A percentile compares a stretch with the other conserved stretches of the same genome.
Conservation (phyloP, 225 moss, liverwort and hornwort species). For the Lunularia cruciata region DNA sequence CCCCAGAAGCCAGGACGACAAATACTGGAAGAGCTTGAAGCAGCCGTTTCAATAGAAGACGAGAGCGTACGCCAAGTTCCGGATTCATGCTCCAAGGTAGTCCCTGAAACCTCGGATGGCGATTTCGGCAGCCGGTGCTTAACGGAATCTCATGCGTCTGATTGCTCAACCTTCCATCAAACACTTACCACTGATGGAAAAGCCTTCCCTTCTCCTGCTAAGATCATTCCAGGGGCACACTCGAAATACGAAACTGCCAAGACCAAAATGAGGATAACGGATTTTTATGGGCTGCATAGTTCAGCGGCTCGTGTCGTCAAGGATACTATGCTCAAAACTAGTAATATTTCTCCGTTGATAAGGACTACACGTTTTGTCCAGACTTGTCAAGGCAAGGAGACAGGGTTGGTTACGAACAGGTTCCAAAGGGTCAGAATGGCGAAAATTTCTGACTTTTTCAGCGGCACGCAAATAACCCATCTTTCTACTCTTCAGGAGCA, state of each 20-base stretch:
- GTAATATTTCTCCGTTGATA: background rate
- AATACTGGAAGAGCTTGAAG: background rate
- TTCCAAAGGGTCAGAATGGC: background rate
- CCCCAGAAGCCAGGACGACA: background rate
- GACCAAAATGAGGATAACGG: slow-evolving; percentile 35
- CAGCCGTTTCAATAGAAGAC: background rate
- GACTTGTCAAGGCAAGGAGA: background rate
- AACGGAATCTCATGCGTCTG: background rate
- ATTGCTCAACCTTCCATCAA: background rate
- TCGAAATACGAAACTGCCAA: background rate
- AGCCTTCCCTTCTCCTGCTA: background rate
- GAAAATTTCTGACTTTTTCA: slow-evolving; percentile 1
- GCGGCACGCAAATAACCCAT: too few relatives aligned
- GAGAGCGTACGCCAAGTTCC: background rate
- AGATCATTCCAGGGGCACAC: background rate
- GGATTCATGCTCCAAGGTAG: background rate
- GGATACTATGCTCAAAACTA: background rate
- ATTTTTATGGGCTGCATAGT: slow-evolving; percentile 22
- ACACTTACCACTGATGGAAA: background rate
- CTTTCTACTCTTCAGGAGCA: background rate
- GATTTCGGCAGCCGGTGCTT: background rate
- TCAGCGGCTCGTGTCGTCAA: background rate
- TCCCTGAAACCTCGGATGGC: background rate
- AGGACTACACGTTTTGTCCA: background rate
- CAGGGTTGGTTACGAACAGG: background rate